Evolutionary conservation across 1,139 yeast genomes (phyloP).

Genomic region (Komagataea norvegica): DNA sequence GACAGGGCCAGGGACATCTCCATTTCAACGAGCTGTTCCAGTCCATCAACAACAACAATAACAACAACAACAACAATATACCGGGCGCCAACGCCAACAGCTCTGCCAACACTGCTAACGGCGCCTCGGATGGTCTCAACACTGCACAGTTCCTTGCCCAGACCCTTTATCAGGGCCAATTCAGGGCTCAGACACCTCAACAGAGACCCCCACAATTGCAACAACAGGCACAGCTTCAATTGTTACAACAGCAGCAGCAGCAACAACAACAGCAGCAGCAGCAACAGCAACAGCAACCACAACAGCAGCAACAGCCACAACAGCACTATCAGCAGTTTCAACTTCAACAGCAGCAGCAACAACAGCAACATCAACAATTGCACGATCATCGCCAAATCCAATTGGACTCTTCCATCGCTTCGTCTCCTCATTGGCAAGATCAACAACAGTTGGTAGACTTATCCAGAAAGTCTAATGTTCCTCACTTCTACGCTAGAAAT

Average conservation of each 20-base stretch:
- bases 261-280: constrained; percentile 31
- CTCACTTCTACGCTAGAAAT: constrained; percentile 89
- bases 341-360: constrained; percentile 27
- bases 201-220: constrained; percentile 33
- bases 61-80: constrained; percentile 12
- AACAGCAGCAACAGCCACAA: constrained; percentile 27
- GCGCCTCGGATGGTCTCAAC: constrained; percentile 19
- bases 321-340: constrained; percentile 25
- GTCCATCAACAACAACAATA: constrained; percentile 26
- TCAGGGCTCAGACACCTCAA: constrained; percentile 30
- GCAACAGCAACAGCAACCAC: constrained; percentile 26
- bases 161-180: constrained; percentile 35
- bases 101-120: constrained; percentile 2
- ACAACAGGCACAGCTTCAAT: constrained; percentile 16
- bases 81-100: constrained; percentile 12
- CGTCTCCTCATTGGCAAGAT: constrained; percentile 76
- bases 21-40: constrained; percentile 33
- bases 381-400: constrained; percentile 39
- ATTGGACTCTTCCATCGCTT: constrained; percentile 39
- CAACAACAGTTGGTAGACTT: constrained; percentile 77
- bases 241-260: constrained; percentile 27
- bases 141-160: constrained; percentile 35
- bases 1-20: constrained; percentile 17
- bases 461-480: constrained; percentile 66
- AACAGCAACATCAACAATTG: constrained; percentile 26